These are phyloP conservation scores for Yarrowia galli DNA, from an alignment of 1,139 yeast genomes.

Conservation along the genomic window DNA sequence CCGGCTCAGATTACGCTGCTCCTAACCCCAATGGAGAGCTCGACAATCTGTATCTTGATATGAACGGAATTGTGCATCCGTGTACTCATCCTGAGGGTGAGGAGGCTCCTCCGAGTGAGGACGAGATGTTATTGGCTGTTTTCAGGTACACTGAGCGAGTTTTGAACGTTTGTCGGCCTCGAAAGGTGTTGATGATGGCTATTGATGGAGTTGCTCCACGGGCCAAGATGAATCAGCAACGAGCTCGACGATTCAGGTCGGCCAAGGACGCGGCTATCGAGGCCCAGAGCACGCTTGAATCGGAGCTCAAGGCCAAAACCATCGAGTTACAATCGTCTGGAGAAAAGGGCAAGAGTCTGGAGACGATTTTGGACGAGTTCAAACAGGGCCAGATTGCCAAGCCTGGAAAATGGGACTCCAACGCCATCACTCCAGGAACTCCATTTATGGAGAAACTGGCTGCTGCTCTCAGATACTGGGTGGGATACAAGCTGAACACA, in stretches of 20 bases:
- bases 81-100: constrained; percentile 96
- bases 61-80: constrained; percentile 98
- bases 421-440: constrained; percentile 97
- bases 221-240: constrained; percentile 99
- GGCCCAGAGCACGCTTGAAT: constrained; percentile 41
- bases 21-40: constrained; percentile 96
- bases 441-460: constrained; percentile 96
- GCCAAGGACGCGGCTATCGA: constrained; percentile 86
- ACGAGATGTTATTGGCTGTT: constrained; percentile 90
- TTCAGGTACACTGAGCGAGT: constrained; percentile 91
- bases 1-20: constrained; percentile 65
- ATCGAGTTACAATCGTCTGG: constrained; percentile 55
- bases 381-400: constrained; percentile 45
- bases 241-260: constrained; percentile 94
- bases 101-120: constrained; percentile 93
- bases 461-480: constrained; percentile 82
- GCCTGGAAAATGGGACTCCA: constrained; percentile 73
- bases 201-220: constrained; percentile 99
- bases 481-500: constrained; percentile 85
- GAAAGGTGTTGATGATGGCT: constrained; percentile 88
- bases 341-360: constrained; percentile 42
- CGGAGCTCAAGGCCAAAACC: constrained; percentile 36
- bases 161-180: constrained; percentile 90
- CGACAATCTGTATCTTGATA: constrained; percentile 88
- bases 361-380: constrained; percentile 52